Base-by-base conservation (phyloP, 768 basidiomycete species). In the Leccinum broughii region DNA sequence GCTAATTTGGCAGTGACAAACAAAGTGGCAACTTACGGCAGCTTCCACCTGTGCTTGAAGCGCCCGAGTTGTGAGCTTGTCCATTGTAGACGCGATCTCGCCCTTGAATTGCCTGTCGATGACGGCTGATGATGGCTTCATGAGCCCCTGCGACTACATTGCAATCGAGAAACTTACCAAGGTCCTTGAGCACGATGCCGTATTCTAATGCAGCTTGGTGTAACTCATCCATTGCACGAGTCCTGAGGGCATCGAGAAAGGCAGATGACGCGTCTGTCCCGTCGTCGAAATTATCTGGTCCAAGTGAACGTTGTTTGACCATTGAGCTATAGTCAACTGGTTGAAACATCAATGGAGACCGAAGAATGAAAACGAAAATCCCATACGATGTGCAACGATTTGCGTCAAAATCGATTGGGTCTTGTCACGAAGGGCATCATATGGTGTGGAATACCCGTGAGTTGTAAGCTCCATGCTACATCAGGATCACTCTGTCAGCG, bases 41-140 rank as follows among this genome's bases (percentile, higher is more conserved):
- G 91, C 90, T 72, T 93, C 92, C 30, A 93, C 91, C 72, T 94
- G 92, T 10, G 92, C 90, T 70, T 93, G 89, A 39, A 93, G 77
- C 22, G 89, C 92, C 64, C 92, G 83, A 4, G 90, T 90, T 67
- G 90, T 93, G 56, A 92, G 79, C 69, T 90, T 90, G 68, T 92
- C 88, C 91, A 92, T 93, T 1, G 90, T 90, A 28, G 82, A 77
- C 1, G 90, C 92, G 64, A 92, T 92, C 68, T 93, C 91, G 60
- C 90, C 91, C 78, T 93, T 93, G 79, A 93, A 93, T 66, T 92
- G 88, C 32, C 92, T 79, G 69, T 93, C 90, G 59, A 93, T 93
- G 57, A 93, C 92, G 57, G 91, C 92, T 87, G 58, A 58, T 20
- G 64, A 65, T 28, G n/a, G 28, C 44, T 32, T 30, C 1, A 55